Base-by-base conservation (phyloP, 495 filamentous ascomycete species). In the Antarctomyces pellizariae region DNA sequence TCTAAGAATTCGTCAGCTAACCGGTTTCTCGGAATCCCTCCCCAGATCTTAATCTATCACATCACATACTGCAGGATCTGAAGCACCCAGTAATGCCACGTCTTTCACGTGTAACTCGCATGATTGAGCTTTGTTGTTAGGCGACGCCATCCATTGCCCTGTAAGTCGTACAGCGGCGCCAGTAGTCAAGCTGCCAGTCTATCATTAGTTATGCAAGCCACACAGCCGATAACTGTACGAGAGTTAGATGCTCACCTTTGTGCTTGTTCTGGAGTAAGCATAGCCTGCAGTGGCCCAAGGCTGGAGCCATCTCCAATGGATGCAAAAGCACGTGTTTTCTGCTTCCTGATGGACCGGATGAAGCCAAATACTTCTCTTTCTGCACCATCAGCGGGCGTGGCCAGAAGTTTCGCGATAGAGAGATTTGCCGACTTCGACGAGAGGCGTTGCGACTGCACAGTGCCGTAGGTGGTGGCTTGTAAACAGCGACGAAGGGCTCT, bases 251-350 rank as follows among this genome's bases (percentile, higher is more conserved):
- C 73, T 44, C 61, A 90, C 83, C 67, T 68, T 47, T 74, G 57
- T 33, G 78, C 72, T 42, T 78, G 69, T 28, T 66, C 54, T 32
- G 74, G 70, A 28, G 60, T 67, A 33, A 95, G 49, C 15, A 95
- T 64, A 16, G 71, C 84, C 53, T 97, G 89, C 22, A 95, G 40
- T 23, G 79, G 52, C 25, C 69, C 51, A 24, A 75, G 49, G 16
- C 72, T 78, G 8, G 89, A 90, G 18, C 86, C 86, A 57, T 97
- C 86, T 3, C 73, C 68, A 28, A 97, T 56, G 28, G 77, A 62
- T 9, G 79, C 76, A 52, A 97, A 97, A 8, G 70, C 67, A 33
- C 67, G 54, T 22, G 57, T 57, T 50, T 91, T 91, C 52, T 89
- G 83, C 39, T 75, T 73, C 30, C 89, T 66, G 30, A 93, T 67